phyloP scores from a whole-genome alignment of 768 basidiomycete species.

The Calvatia gigantea region DNA sequence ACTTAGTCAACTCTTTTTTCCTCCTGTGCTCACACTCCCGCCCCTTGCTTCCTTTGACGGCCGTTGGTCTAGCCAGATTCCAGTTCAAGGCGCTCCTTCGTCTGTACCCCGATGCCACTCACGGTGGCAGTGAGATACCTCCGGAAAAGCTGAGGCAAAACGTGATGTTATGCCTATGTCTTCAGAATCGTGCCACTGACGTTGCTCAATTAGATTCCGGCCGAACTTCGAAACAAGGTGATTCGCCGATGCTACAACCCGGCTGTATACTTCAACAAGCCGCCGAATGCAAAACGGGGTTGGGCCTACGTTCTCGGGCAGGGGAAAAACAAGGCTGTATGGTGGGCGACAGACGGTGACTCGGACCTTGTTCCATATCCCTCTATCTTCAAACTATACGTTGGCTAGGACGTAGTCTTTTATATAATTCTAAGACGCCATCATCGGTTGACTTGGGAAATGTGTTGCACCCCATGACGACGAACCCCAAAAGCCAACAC shows the following conservation, averaged over 20 bases:
- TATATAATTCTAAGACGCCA: too few species aligned
- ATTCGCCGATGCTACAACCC: neutral
- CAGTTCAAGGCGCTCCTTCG: neutral
- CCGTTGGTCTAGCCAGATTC: neutral
- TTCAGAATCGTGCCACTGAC: neutral
- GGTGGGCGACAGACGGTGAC: neutral
- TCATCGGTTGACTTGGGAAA: too few species aligned
- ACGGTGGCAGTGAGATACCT: too few species aligned
- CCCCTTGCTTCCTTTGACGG: neutral
- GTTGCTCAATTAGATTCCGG: neutral
- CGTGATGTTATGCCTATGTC: neutral
- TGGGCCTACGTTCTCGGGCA: neutral
- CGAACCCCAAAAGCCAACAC: too few species aligned
- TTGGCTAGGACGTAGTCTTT: neutral
- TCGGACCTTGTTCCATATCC: neutral
- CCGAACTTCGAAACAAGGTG: neutral
- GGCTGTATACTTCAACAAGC: neutral
- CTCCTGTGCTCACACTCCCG: neutral
- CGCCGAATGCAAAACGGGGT: neutral
- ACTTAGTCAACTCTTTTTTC: neutral
- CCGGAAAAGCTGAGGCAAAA: neutral
- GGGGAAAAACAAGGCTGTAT: neutral
- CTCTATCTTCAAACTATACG: neutral
- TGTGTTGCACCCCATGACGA: too few species aligned
- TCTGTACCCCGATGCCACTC: neutral